phyloP scores from a whole-genome alignment of 2,329 filamentous ascomycete genomes.

The Gnomoniopsis sp. region DNA sequence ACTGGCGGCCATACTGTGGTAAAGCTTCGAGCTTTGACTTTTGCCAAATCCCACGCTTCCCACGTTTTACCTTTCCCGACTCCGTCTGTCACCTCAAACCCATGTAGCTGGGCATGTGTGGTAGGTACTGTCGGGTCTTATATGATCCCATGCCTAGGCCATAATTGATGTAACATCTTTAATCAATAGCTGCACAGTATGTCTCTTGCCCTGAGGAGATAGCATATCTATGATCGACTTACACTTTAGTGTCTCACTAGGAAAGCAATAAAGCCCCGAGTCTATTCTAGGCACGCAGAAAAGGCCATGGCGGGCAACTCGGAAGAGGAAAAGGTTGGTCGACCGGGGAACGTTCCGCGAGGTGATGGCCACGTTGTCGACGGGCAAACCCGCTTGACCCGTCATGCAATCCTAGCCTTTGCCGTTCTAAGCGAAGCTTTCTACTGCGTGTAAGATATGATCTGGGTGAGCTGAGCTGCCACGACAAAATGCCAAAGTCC shows the following conservation, averaged over 20 bases:
- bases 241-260: too few relatives aligned
- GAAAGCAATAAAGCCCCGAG: too few relatives aligned
- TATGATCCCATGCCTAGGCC: too few relatives aligned
- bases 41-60: slow-evolving; percentile 1
- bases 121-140: too few relatives aligned
- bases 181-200: too few relatives aligned
- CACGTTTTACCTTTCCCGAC: not conserved
- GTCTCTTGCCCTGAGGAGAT: too few relatives aligned
- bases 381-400: not conserved
- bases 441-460: not conserved
- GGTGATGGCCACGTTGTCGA: not conserved
- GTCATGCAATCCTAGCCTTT: not conserved
- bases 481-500: too few relatives aligned
- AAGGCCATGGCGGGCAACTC: too few relatives aligned
- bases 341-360: not conserved
- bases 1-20: not conserved
- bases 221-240: too few relatives aligned
- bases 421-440: not conserved
- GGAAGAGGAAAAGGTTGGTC: not conserved
- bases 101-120: not conserved
- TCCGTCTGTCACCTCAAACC: not conserved
- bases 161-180: too few relatives aligned
- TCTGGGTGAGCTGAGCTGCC: too few relatives aligned
- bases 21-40: not conserved
- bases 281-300: not conserved